Conservation (phyloP, 108 stramenopile genomes). For the Cyclotella baltica region DNA sequence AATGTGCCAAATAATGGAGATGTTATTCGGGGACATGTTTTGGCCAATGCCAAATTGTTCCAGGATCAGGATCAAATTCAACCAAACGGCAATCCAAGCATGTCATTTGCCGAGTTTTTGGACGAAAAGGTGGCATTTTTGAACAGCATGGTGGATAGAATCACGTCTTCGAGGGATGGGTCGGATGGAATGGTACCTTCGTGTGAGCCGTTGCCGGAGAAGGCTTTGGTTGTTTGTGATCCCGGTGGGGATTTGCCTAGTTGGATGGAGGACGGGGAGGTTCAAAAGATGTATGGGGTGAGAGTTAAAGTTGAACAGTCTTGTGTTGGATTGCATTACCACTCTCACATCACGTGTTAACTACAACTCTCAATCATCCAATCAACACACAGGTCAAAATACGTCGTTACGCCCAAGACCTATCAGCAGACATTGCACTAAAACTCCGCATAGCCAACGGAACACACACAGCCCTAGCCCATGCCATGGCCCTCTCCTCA, state of each 20-base stretch:
- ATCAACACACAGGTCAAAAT: constrained; percentile 37
- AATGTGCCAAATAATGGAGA: constrained; percentile 89
- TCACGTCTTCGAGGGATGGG: constrained; percentile 74
- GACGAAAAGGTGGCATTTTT: constrained; percentile 70
- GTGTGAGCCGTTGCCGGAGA: constrained; percentile 82
- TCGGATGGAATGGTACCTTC: constrained; percentile 70
- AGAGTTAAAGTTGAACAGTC: neutral
- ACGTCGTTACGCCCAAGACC: constrained; percentile 47
- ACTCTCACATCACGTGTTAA: neutral
- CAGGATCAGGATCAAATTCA: constrained; percentile 21
- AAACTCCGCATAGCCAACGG: constrained; percentile 93
- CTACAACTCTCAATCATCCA: neutral
- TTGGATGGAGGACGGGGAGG: constrained; percentile 38
- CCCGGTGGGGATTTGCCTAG: constrained; percentile 49
- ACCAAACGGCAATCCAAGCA: constrained; percentile 6
- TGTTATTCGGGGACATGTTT: constrained; percentile 69
- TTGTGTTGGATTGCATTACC: neutral
- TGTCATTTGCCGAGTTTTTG: constrained; percentile 55
- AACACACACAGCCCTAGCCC: constrained; percentile 91
- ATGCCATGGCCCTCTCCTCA: constrained; percentile 77
- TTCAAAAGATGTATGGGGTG: constrained; percentile 40
- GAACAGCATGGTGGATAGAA: constrained; percentile 93
- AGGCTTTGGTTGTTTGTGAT: constrained; percentile 89
- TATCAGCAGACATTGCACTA: constrained; percentile 78
- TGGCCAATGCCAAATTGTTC: constrained; percentile 45